phyloP scores from a whole-genome alignment of 2,329 filamentous ascomycete genomes.

The Aspergillus neotritici region DNA sequence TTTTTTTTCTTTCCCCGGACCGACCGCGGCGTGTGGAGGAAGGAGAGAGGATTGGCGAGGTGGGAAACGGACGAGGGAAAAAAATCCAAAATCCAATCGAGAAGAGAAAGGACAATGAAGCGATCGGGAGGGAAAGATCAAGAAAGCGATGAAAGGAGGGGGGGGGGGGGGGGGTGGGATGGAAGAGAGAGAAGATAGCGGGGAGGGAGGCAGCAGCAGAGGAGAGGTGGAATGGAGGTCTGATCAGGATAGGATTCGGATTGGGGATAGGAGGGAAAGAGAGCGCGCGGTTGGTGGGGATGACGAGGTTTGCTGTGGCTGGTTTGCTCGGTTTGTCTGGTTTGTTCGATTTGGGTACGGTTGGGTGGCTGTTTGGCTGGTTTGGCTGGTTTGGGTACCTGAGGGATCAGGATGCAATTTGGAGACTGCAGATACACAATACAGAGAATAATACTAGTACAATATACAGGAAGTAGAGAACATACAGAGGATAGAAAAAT shows the following conservation, averaged over 20 bases:
- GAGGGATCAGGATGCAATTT: no score
- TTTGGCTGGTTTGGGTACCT: no score
- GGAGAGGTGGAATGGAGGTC: neutral
- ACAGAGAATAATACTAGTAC: no score
- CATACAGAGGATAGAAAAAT: no score
- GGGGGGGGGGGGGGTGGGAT: neutral
- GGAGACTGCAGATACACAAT: no score
- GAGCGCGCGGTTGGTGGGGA: no score
- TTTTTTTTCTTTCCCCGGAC: slow-evolving; percentile 5
- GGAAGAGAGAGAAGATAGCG: neutral
- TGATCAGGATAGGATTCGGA: slow-evolving; percentile 2
- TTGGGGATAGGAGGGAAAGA: slow-evolving; percentile 5
- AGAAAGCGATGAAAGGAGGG: slow-evolving; percentile 13
- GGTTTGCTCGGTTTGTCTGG: no score
- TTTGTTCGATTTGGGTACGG: no score
- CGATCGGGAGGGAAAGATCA: slow-evolving; percentile 3
- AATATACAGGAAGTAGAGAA: no score
- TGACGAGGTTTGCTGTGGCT: no score
- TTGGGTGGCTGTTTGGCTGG: no score
- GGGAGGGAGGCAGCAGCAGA: slow-evolving; percentile 2
- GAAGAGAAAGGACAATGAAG: slow-evolving; percentile 5
- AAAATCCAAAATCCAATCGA: slow-evolving; percentile 8
- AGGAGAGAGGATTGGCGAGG: slow-evolving; percentile 6
- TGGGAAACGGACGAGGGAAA: slow-evolving; percentile 2
- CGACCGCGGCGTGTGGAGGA: no score